A percentile compares a stretch with the other conserved stretches of the same genome.
phyloP scores from a whole-genome alignment of 2,329 filamentous ascomycete genomes.

The Penicillium sp. region DNA sequence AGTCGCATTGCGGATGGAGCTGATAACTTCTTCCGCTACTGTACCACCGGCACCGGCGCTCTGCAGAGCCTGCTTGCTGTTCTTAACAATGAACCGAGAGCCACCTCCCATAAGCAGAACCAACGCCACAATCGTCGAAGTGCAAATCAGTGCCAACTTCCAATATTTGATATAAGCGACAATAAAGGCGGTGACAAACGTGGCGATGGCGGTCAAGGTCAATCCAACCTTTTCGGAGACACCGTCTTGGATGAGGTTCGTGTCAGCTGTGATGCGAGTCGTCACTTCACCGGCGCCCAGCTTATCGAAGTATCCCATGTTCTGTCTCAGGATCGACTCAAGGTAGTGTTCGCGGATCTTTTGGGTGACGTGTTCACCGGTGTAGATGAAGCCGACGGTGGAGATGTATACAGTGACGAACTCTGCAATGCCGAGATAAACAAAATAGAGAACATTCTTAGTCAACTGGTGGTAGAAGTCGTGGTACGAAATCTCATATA shows the following conservation, averaged over 20 bases:
- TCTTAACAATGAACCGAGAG: slow-evolving; percentile 68
- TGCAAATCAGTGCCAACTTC: slow-evolving; percentile 80
- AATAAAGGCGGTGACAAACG: slow-evolving; percentile 79
- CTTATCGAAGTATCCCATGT: slow-evolving; percentile 89
- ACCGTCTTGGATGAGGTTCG: slow-evolving; percentile 84
- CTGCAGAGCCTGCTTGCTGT: slow-evolving; percentile 65
- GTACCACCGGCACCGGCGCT: slow-evolving; percentile 78
- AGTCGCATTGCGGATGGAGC: slow-evolving; percentile 81
- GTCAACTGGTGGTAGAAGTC: slow-evolving; percentile 55
- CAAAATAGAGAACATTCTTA: slow-evolving; percentile 66
- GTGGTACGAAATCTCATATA: slow-evolving; percentile 45
- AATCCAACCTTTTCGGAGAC: slow-evolving; percentile 83
- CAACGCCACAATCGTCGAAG: slow-evolving; percentile 71
- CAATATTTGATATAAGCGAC: slow-evolving; percentile 83
- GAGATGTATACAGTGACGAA: slow-evolving; percentile 69
- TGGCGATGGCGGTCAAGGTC: slow-evolving; percentile 65
- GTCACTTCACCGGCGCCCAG: slow-evolving; percentile 88
- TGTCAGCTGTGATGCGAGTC: slow-evolving; percentile 86
- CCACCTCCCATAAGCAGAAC: slow-evolving; percentile 64
- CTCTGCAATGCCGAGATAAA: slow-evolving; percentile 74
- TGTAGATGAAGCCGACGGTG: slow-evolving; percentile 84
- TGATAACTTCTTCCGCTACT: slow-evolving; percentile 86
- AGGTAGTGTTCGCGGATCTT: slow-evolving; percentile 79
- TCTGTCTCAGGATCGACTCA: slow-evolving; percentile 72
- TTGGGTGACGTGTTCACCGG: slow-evolving; percentile 66